A percentile compares a stretch with the other conserved stretches of the same genome.
Conservation (phyloP, 2,329 filamentous ascomycete species). For the Aspergillus sp. region DNA sequence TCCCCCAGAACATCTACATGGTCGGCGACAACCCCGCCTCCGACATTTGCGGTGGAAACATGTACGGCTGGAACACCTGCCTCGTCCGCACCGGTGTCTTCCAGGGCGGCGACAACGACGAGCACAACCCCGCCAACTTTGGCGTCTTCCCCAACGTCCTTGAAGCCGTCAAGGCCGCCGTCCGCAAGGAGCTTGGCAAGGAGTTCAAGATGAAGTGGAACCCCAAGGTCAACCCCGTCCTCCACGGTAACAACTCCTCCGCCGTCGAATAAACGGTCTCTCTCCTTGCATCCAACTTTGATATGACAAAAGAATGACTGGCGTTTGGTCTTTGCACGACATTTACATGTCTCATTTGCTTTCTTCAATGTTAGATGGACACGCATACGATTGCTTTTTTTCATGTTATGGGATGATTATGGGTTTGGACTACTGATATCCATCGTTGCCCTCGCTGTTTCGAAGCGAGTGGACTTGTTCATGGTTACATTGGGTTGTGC, state of each 20-base stretch:
- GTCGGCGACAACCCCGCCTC: conserved; percentile 75
- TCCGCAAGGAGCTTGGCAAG: conserved; percentile 71
- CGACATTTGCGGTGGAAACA: conserved; percentile 77
- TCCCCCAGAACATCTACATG: conserved; percentile 76
- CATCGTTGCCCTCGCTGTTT: conserved; percentile 19
- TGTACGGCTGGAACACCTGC: conserved; percentile 82
- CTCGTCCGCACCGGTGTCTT: conserved; percentile 78
- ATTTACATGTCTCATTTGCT: neutral
- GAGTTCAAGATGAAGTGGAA: conserved; percentile 77
- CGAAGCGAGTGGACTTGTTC: neutral
- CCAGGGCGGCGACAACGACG: conserved; percentile 75
- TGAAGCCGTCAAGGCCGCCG: conserved; percentile 69
- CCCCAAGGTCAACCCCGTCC: conserved; percentile 71
- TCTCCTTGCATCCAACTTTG: conserved; percentile 11
- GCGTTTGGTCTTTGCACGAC: conserved; percentile 22
- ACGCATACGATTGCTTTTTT: conserved; percentile 13
- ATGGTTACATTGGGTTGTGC: neutral
- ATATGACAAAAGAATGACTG: conserved; percentile 20
- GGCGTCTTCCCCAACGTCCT: conserved; percentile 76
- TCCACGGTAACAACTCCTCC: conserved; percentile 57
- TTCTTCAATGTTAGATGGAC: conserved; percentile 15
- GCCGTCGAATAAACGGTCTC: conserved; percentile 56
- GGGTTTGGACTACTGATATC: conserved; percentile 32
- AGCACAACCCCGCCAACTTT: conserved; percentile 76
- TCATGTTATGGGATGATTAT: neutral